Percentiles rank a stretch among this genome's conserved stretches.
phyloP scores from a whole-genome alignment of 345 rosid genomes.

The Arabis hirsuta region DNA sequence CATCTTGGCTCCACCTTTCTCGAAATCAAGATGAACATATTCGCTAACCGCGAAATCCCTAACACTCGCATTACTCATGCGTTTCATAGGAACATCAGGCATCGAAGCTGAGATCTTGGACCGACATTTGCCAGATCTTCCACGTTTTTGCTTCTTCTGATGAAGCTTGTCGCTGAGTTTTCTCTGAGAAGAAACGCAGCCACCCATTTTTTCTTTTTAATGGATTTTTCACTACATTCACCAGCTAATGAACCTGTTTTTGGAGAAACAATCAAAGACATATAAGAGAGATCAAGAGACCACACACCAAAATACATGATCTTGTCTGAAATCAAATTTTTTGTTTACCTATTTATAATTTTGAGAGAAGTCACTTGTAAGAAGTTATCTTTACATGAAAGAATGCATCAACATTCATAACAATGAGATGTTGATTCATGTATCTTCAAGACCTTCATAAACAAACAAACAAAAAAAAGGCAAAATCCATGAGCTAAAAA shows the following conservation, averaged over 20 bases:
- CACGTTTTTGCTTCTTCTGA: constrained; percentile 38
- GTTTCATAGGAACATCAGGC: constrained; percentile 50
- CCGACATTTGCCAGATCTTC: constrained; percentile 45
- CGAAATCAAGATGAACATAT: constrained; percentile 61
- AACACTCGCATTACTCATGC: constrained; percentile 54
- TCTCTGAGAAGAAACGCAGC: constrained; percentile 63
- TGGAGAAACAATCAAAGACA: constrained; percentile 27
- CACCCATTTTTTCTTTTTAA: constrained; percentile 55
- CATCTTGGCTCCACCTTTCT: constrained; percentile 56
- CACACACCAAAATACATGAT: constrained; percentile 9
- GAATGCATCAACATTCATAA: constrained; percentile 37
- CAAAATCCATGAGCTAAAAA: not conserved
- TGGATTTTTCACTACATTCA: constrained; percentile 18
- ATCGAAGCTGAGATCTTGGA: constrained; percentile 54
- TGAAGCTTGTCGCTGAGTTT: constrained; percentile 28
- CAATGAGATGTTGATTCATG: constrained; percentile 40
- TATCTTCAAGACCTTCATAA: constrained; percentile 40
- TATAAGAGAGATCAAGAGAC: constrained; percentile 17
- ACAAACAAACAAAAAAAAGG: not conserved
- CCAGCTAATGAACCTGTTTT: constrained; percentile 18
- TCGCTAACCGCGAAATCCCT: constrained; percentile 59
- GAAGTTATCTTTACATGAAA: constrained; percentile 20
- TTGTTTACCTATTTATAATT: constrained; percentile 10
- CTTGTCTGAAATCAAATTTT: constrained; percentile 9
- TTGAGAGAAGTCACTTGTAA: constrained; percentile 34